Evolutionary conservation across 305 asterid genomes (phyloP).

Genomic region (Ilex paraguariensis): DNA sequence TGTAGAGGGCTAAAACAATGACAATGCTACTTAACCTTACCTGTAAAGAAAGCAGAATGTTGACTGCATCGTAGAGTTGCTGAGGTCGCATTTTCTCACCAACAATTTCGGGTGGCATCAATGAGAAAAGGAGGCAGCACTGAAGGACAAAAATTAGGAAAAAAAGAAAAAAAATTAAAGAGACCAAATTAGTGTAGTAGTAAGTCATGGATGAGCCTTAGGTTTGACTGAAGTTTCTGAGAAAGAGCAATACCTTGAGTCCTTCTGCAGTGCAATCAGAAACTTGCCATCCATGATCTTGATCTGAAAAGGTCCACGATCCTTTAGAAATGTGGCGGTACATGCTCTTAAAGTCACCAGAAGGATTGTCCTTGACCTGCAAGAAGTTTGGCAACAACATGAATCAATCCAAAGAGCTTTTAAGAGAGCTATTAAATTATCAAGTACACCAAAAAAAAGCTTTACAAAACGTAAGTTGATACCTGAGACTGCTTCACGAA

Average conservation of each 20-base stretch:
- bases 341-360: slow-evolving; percentile 66
- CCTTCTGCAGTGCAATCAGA: slow-evolving; percentile 91
- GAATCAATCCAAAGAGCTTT: not conserved
- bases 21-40: slow-evolving; percentile 18
- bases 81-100: slow-evolving; percentile 66
- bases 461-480: not conserved
- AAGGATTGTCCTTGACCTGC: slow-evolving; percentile 59
- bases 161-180: not conserved
- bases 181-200: not conserved
- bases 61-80: slow-evolving; percentile 70
- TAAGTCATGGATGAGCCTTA: not conserved
- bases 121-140: slow-evolving; percentile 81
- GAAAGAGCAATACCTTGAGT: slow-evolving; percentile 42
- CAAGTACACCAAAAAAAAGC: too few species aligned
- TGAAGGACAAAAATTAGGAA: slow-evolving; percentile 16
- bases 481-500: slow-evolving; percentile 72
- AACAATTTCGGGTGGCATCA: slow-evolving; percentile 69
- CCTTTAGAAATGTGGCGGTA: slow-evolving; percentile 76
- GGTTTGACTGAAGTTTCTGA: not conserved
- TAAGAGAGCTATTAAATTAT: not conserved
- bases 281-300: slow-evolving; percentile 87
- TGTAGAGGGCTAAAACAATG: too few species aligned
- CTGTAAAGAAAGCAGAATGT: slow-evolving; percentile 69
- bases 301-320: slow-evolving; percentile 76
- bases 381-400: not conserved